Conservation (phyloP, 2,329 filamentous ascomycete species). For the Aspergillus fructus region DNA sequence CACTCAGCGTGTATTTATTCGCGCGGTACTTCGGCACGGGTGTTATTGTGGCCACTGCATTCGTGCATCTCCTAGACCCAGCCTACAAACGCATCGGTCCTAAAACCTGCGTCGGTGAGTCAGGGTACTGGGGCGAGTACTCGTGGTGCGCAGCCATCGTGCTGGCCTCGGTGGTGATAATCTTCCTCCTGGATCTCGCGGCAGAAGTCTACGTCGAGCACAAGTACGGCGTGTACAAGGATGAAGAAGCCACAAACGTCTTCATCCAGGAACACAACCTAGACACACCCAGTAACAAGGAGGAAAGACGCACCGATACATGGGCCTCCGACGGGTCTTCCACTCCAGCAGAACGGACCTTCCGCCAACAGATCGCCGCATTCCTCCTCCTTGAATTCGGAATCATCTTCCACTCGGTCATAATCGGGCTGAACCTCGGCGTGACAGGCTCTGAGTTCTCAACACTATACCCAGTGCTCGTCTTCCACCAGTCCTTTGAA, state of each 20-base stretch:
- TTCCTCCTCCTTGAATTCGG: conserved; percentile 58
- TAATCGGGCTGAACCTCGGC: conserved; percentile 48
- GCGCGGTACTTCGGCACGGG: conserved; percentile 92
- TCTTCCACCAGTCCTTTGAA: conserved; percentile 65
- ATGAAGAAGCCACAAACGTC: conserved; percentile 7
- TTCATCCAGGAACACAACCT: too few species aligned
- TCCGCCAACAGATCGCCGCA: conserved; percentile 38
- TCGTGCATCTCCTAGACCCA: conserved; percentile 82
- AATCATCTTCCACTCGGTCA: conserved; percentile 63
- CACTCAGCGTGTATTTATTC: conserved; percentile 75
- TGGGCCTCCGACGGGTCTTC: too few species aligned
- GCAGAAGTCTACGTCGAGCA: conserved; percentile 53
- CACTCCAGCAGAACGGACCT: conserved; percentile 24
- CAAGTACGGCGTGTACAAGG: conserved; percentile 43
- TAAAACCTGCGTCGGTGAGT: conserved; percentile 69
- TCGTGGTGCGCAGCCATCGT: conserved; percentile 81
- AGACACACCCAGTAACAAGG: too few species aligned
- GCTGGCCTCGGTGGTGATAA: conserved; percentile 79
- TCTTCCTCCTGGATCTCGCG: conserved; percentile 77
- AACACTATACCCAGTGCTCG: conserved; percentile 59
- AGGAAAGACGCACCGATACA: too few species aligned
- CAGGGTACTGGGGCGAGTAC: conserved; percentile 65
- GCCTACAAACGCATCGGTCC: conserved; percentile 64
- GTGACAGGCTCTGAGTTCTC: conserved; percentile 52
- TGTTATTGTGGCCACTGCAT: conserved; percentile 88